Evolutionary conservation across 257 asterid genomes (phyloP).

Genomic region (Gentiana straminea): DNA sequence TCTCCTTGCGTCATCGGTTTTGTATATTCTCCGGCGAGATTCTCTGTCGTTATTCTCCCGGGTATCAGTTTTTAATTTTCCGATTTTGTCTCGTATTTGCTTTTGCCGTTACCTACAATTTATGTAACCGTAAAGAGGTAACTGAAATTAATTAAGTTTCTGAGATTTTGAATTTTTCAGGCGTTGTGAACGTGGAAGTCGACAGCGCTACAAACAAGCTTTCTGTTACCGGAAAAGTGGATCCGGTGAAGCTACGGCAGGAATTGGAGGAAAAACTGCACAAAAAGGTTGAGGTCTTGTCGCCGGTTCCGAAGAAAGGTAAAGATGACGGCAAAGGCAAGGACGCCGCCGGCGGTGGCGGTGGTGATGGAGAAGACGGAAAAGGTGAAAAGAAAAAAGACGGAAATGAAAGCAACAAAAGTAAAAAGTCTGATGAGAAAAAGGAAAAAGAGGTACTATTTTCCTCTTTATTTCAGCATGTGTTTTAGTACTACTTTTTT

Average conservation of each 20-base stretch:
- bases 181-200: slow-evolving; percentile 32
- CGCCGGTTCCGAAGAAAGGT: slow-evolving; percentile 37
- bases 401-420: background rate
- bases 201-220: slow-evolving; percentile 40
- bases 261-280: slow-evolving; percentile 46
- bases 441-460: too few relatives aligned
- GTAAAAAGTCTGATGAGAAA: too few relatives aligned
- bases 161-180: background rate
- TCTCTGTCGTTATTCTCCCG: background rate
- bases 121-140: too few relatives aligned
- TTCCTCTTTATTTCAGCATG: background rate
- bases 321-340: slow-evolving; percentile 15
- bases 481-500: background rate
- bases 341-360: slow-evolving; percentile 12
- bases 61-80: background rate
- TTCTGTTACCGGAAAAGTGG: slow-evolving; percentile 51
- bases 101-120: slow-evolving; percentile 1
- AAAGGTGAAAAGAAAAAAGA: slow-evolving; percentile 17
- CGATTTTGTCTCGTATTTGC: too few relatives aligned
- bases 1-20: background rate
- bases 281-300: slow-evolving; percentile 43
- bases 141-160: too few relatives aligned
- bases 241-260: slow-evolving; percentile 53
- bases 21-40: background rate
- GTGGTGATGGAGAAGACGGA: background rate